phyloP scores from a whole-genome alignment of 345 rosid genomes.

The Lagerstroemia speciosa region DNA sequence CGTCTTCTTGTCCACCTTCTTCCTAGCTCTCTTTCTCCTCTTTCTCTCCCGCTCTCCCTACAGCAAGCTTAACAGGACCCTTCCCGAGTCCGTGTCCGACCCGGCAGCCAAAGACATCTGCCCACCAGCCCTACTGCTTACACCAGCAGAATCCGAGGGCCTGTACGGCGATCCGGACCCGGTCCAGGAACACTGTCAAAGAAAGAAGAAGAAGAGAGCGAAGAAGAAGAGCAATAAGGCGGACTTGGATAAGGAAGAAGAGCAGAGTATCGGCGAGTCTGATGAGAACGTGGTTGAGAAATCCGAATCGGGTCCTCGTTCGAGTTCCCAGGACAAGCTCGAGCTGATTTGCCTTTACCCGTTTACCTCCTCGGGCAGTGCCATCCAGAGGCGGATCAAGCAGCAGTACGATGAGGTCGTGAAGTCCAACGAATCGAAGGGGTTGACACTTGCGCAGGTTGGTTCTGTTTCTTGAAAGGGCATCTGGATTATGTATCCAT shows the following conservation, averaged over 20 bases:
- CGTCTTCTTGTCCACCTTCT: conserved; percentile 20
- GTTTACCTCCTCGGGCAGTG: conserved; percentile 70
- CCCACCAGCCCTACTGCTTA: neutral
- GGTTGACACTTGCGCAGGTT: conserved; percentile 85
- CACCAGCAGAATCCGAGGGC: conserved; percentile 7
- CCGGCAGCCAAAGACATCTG: conserved; percentile 8
- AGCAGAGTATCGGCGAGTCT: too few species aligned
- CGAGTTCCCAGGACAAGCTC: conserved; percentile 22
- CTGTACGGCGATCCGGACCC: conserved; percentile 16
- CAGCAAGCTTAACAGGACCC: conserved; percentile 14
- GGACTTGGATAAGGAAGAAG: conserved; percentile 7
- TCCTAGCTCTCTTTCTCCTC: conserved; percentile 33
- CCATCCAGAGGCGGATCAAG: conserved; percentile 92
- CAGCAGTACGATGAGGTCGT: conserved; percentile 78
- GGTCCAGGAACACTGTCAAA: conserved; percentile 9
- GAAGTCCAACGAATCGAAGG: conserved; percentile 52
- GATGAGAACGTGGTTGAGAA: conserved; percentile 9
- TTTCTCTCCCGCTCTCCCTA: conserved; percentile 22
- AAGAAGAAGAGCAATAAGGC: conserved; percentile 46
- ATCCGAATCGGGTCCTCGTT: neutral
- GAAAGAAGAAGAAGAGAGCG: conserved; percentile 29
- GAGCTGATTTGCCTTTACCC: conserved; percentile 73
- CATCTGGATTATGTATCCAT: too few species aligned
- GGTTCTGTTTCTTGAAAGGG: neutral
- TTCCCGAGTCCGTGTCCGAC: conserved; percentile 15